These are phyloP conservation scores for Kwoniella botswanensis DNA, from an alignment of 768 basidiomycete species.

Conservation along the genomic window DNA sequence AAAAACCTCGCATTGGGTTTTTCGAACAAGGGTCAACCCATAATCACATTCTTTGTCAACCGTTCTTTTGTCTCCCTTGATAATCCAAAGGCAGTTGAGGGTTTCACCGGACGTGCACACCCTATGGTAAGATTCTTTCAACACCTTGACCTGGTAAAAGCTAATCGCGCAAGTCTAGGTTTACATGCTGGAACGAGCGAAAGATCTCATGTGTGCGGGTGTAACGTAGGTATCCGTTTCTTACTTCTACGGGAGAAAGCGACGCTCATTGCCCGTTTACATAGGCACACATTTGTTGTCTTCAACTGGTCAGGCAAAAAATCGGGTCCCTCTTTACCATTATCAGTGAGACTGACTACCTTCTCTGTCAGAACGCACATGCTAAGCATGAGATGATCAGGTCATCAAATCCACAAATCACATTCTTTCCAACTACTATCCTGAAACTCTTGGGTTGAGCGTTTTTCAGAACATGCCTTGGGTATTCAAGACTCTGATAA, in stretches of 20 bases:
- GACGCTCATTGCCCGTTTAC: background rate
- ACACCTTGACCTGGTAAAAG: background rate
- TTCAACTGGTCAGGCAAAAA: slow-evolving; percentile 54
- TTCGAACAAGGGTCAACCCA: slow-evolving; percentile 40
- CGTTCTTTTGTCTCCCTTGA: slow-evolving; percentile 27
- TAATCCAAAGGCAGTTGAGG: background rate
- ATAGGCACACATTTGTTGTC: slow-evolving; percentile 43
- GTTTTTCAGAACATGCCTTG: slow-evolving; percentile 49
- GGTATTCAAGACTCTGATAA: slow-evolving; percentile 50
- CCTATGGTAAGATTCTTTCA: background rate
- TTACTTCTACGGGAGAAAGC: background rate
- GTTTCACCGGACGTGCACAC: background rate
- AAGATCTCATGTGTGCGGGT: slow-evolving; percentile 52
- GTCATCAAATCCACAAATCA: slow-evolving; percentile 43
- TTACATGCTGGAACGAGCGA: slow-evolving; percentile 53
- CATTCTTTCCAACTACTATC: slow-evolving; percentile 48
- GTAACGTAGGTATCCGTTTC: slow-evolving; percentile 40
- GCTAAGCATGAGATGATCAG: slow-evolving; percentile 22
- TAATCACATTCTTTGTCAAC: slow-evolving; percentile 54
- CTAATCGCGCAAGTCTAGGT: slow-evolving; percentile 27
- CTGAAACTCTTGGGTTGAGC: slow-evolving; percentile 47
- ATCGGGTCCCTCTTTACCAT: slow-evolving; percentile 42
- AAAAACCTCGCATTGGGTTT: slow-evolving; percentile 51
- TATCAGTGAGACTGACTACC: slow-evolving; percentile 34
- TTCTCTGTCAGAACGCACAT: background rate